Conservation (phyloP, 257 asterid species). For the Pogostemon cablin region DNA sequence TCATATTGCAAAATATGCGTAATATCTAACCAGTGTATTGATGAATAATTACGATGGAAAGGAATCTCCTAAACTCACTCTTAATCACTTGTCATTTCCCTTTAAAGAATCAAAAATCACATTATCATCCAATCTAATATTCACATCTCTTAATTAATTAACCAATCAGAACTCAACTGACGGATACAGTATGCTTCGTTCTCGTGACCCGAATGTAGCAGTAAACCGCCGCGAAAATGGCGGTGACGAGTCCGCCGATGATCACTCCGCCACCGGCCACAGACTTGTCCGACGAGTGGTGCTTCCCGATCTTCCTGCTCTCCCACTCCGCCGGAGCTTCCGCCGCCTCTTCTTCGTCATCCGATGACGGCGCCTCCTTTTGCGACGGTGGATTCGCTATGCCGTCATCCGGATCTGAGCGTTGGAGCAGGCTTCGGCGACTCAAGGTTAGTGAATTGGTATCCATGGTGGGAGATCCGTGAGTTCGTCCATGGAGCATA, state of each 20-base stretch:
- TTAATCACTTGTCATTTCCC: neutral
- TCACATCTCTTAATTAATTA: slow-evolving; percentile 15
- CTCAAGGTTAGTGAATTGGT: neutral
- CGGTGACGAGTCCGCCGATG: slow-evolving; percentile 79
- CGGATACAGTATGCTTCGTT: slow-evolving; percentile 27
- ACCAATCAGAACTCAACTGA: slow-evolving; percentile 6
- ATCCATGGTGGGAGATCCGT: slow-evolving; percentile 17
- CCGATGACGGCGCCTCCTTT: slow-evolving; percentile 18
- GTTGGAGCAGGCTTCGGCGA: slow-evolving; percentile 33
- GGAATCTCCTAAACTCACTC: neutral
- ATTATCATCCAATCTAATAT: slow-evolving; percentile 28
- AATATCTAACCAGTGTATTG: too few relatives aligned
- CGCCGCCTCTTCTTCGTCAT: slow-evolving; percentile 34
- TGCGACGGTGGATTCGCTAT: slow-evolving; percentile 55
- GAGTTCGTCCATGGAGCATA: slow-evolving; percentile 24
- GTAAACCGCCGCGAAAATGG: slow-evolving; percentile 64
- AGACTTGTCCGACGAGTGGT: slow-evolving; percentile 56
- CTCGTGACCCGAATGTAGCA: slow-evolving; percentile 78
- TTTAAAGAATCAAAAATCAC: neutral
- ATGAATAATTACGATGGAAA: too few relatives aligned
- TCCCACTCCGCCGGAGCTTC: slow-evolving; percentile 52
- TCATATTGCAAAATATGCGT: too few relatives aligned
- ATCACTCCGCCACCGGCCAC: slow-evolving; percentile 76
- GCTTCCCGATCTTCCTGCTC: slow-evolving; percentile 40
- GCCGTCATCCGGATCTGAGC: slow-evolving; percentile 23